Evolutionary conservation across 2,329 filamentous ascomycete species (phyloP).

Genomic region (Paecilomyces niveus): DNA sequence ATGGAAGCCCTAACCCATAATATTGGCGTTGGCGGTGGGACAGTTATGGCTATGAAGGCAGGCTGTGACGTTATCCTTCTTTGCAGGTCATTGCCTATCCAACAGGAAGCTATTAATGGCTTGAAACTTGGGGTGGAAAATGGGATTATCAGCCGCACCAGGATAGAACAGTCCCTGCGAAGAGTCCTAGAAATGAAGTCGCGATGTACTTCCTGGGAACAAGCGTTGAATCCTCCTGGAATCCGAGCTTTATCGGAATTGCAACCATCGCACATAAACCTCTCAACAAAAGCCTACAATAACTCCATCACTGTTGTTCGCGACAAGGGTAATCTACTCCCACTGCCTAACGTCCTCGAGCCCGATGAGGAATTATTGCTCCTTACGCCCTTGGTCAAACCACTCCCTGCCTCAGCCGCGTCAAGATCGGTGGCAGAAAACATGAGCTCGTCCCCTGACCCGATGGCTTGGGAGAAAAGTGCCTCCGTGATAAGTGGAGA

Average conservation of each 20-base stretch:
- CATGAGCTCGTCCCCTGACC: slow-evolving; percentile 44
- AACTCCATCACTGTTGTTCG: slow-evolving; percentile 87
- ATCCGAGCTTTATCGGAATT: slow-evolving; percentile 69
- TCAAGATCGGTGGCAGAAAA: slow-evolving; percentile 59
- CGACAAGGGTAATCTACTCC: slow-evolving; percentile 78
- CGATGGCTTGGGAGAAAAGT: slow-evolving; percentile 48
- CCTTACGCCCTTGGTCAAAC: slow-evolving; percentile 83
- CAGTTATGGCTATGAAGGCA: slow-evolving; percentile 94
- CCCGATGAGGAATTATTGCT: slow-evolving; percentile 83
- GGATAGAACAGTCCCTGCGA: slow-evolving; percentile 72
- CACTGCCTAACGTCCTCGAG: slow-evolving; percentile 72
- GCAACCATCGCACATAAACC: slow-evolving; percentile 70
- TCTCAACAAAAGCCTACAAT: slow-evolving; percentile 84
- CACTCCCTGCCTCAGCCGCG: slow-evolving; percentile 79
- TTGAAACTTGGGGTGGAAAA: slow-evolving; percentile 86
- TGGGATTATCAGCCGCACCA: slow-evolving; percentile 72
- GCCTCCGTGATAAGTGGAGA: slow-evolving; percentile 80
- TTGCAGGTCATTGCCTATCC: slow-evolving; percentile 79
- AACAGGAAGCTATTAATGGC: slow-evolving; percentile 85
- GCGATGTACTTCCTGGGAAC: slow-evolving; percentile 81
- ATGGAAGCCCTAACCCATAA: slow-evolving; percentile 96
- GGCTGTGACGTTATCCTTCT: slow-evolving; percentile 88
- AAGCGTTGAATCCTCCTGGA: slow-evolving; percentile 80
- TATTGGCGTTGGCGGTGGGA: slow-evolving; percentile 93
- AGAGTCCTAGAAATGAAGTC: slow-evolving; percentile 75